A percentile compares a stretch with the other conserved stretches of the same genome.
These are phyloP conservation scores for Teunomyces kruisii DNA, from an alignment of 805 yeast genomes.

Conservation along the genomic window DNA sequence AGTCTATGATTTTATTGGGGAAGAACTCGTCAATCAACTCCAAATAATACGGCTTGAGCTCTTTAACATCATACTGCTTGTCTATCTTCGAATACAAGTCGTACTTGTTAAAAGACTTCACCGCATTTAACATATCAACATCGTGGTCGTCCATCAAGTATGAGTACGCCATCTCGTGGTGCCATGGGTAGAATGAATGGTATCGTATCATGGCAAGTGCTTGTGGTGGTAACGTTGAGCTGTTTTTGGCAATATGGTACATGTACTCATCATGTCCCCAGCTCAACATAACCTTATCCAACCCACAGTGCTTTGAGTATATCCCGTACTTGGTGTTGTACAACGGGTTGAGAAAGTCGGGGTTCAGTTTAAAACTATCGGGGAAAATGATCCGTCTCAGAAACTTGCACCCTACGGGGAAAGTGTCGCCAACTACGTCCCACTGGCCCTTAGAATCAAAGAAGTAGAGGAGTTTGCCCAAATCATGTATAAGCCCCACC, in stretches of 20 bases:
- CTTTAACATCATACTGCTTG: slow-evolving; percentile 45
- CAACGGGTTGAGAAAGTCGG: slow-evolving; percentile 61
- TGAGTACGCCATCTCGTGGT: slow-evolving; percentile 64
- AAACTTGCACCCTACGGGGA: slow-evolving; percentile 71
- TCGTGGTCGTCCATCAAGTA: slow-evolving; percentile 67
- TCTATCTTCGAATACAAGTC: slow-evolving; percentile 68
- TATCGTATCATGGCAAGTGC: slow-evolving; percentile 74
- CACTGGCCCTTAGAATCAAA: slow-evolving; percentile 74
- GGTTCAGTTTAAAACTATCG: slow-evolving; percentile 58
- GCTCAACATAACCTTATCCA: slow-evolving; percentile 67
- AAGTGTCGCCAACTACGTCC: slow-evolving; percentile 81
- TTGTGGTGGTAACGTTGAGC: slow-evolving; percentile 62
- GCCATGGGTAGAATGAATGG: slow-evolving; percentile 78
- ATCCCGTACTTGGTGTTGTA: slow-evolving; percentile 68
- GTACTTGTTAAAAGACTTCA: slow-evolving; percentile 64
- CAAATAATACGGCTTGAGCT: slow-evolving; percentile 56
- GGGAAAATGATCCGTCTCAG: slow-evolving; percentile 59
- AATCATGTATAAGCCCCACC: slow-evolving; percentile 70
- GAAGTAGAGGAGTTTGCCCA: slow-evolving; percentile 67
- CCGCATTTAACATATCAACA: slow-evolving; percentile 58
- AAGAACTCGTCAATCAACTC: slow-evolving; percentile 68
- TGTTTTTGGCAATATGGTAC: slow-evolving; percentile 68
- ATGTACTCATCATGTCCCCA: slow-evolving; percentile 84
- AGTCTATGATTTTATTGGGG: slow-evolving; percentile 56
- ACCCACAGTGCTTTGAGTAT: slow-evolving; percentile 62